These are phyloP conservation scores for Spathaspora hagerdaliae DNA, from an alignment of 805 yeast genomes.

Conservation along the genomic window DNA sequence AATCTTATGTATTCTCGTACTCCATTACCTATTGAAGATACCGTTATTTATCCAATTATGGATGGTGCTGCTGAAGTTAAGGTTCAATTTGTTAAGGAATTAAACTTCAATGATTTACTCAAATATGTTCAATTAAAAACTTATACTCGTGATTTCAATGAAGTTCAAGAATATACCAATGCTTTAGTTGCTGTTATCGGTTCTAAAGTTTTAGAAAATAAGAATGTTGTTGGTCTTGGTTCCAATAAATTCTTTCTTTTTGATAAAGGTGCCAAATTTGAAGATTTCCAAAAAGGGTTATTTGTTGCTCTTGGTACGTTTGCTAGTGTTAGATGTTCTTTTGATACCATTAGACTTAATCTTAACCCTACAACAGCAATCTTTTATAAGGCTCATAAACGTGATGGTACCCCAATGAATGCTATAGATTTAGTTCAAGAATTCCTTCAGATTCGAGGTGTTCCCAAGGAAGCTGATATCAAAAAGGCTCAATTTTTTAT, in stretches of 20 bases:
- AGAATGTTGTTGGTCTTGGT: constrained; percentile 5
- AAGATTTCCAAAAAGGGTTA: constrained; percentile 4
- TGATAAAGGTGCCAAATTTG: constrained; percentile 1
- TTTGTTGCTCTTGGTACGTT: constrained; percentile 6
- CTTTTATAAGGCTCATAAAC: constrained; percentile 5
- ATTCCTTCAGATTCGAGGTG: background rate
- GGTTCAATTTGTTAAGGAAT: constrained; percentile 4
- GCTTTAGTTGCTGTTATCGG: constrained; percentile 7
- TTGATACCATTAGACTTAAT: constrained; percentile 5
- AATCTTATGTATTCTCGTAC: constrained; percentile 2
- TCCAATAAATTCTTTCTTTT: constrained; percentile 6
- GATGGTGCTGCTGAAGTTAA: constrained; percentile 2
- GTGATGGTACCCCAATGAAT: constrained; percentile 7
- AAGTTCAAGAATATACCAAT: constrained; percentile 6
- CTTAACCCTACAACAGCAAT: constrained; percentile 6
- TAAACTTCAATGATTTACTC: constrained; percentile 4
- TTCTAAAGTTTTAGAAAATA: constrained; percentile 1
- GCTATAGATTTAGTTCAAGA: constrained; percentile 6
- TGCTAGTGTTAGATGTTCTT: constrained; percentile 6
- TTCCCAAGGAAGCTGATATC: constrained; percentile 2
- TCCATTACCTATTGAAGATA: constrained; percentile 8
- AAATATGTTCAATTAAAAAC: constrained; percentile 4
- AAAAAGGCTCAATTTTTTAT: constrained; percentile 1
- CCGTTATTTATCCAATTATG: background rate
- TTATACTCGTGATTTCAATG: constrained; percentile 6